phyloP scores from a whole-genome alignment of 2,329 filamentous ascomycete species.

The Trichoderma arundinaceum region DNA sequence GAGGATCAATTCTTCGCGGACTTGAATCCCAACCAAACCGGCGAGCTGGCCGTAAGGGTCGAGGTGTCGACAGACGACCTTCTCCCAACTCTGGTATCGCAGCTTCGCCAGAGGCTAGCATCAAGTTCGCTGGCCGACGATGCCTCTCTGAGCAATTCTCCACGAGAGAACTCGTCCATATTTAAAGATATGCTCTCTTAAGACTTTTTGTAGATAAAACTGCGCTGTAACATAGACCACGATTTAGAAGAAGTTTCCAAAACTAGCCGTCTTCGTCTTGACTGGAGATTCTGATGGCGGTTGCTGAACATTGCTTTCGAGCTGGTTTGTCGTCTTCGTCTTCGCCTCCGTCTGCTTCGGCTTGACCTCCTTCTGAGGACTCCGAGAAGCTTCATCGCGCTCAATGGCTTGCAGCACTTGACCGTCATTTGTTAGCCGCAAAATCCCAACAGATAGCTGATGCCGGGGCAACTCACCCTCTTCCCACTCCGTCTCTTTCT shows the following conservation, averaged over 20 bases:
- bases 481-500: constrained; percentile 85
- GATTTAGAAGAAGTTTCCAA: constrained; percentile 59
- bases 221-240: constrained; percentile 7
- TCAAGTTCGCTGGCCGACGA: not conserved
- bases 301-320: constrained; percentile 31
- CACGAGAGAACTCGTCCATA: constrained; percentile 40
- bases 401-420: constrained; percentile 71
- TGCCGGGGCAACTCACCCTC: constrained; percentile 61
- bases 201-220: constrained; percentile 36
- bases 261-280: constrained; percentile 41
- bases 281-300: constrained; percentile 35
- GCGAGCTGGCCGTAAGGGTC: constrained; percentile 59
- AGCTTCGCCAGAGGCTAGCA: constrained; percentile 48
- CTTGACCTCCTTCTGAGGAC: constrained; percentile 50
- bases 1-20: constrained; percentile 73
- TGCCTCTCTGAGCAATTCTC: not conserved
- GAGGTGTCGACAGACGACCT: constrained; percentile 64
- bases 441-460: not conserved
- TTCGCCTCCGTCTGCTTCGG: constrained; percentile 41
- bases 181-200: constrained; percentile 68
- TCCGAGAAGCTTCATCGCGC: constrained; percentile 62
- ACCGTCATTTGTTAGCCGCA: constrained; percentile 32
- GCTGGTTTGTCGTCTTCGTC: constrained; percentile 24
- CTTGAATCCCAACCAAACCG: constrained; percentile 57
- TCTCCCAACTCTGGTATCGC: constrained; percentile 61